Conservation (phyloP, 1,284 basidiomycete genomes). For the Cutaneotrichosporon cutaneum region DNA sequence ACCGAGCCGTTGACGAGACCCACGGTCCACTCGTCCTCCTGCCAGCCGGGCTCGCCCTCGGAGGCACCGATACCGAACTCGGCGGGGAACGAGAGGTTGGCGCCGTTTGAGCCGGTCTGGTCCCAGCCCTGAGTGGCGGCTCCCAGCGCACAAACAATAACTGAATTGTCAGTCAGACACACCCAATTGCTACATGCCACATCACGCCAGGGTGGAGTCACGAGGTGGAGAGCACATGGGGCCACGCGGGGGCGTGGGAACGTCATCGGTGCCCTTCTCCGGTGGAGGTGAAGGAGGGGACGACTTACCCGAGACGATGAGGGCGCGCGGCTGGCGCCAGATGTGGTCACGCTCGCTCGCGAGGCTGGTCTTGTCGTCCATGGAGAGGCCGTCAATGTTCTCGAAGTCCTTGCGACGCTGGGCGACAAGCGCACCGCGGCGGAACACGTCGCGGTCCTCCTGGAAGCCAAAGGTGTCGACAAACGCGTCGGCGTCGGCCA, state of each 20-base stretch:
- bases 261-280: too few relatives aligned
- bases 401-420: slow-evolving; percentile 59
- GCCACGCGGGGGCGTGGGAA: too few relatives aligned
- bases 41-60: slow-evolving; percentile 3
- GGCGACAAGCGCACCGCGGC: slow-evolving; percentile 66
- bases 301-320: slow-evolving; percentile 33
- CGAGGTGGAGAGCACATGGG: too few relatives aligned
- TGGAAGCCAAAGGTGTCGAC: slow-evolving; percentile 54
- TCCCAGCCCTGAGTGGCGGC: slow-evolving; percentile 48
- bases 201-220: too few relatives aligned
- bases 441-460: slow-evolving; percentile 56
- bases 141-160: slow-evolving; percentile 40
- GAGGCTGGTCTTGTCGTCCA: slow-evolving; percentile 60
- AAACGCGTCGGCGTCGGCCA: slow-evolving; percentile 9
- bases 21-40: slow-evolving; percentile 52
- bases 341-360: slow-evolving; percentile 62
- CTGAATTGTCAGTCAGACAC: neutral
- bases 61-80: slow-evolving; percentile 61
- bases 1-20: slow-evolving; percentile 74
- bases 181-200: too few relatives aligned
- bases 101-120: slow-evolving; percentile 53
- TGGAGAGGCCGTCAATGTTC: slow-evolving; percentile 58
- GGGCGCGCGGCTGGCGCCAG: slow-evolving; percentile 60
- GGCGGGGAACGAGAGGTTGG: slow-evolving; percentile 65
- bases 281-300: too few relatives aligned